Evolutionary conservation across 108 stramenopile species (phyloP).

Genomic region (Nitzschia sp.): DNA sequence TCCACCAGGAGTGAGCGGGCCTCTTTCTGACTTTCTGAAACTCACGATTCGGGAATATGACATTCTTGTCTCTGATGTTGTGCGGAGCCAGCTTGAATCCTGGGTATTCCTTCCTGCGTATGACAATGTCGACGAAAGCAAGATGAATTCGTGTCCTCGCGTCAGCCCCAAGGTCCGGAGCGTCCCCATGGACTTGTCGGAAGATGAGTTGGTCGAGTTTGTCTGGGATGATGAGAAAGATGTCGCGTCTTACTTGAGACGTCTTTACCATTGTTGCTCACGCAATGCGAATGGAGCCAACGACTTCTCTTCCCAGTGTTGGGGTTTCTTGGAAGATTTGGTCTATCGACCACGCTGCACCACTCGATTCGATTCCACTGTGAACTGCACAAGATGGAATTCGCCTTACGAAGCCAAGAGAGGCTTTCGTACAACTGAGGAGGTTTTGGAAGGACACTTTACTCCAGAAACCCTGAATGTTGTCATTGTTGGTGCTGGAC

Average conservation of each 20-base stretch:
- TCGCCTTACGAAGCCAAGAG: neutral
- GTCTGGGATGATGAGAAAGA: slow-evolving; percentile 5
- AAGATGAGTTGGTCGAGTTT: neutral
- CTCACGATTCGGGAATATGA: too few relatives aligned
- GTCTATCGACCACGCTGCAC: neutral
- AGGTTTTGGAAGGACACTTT: neutral
- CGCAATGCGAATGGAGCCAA: neutral
- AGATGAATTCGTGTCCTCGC: slow-evolving; percentile 1
- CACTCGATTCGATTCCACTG: slow-evolving; percentile 4
- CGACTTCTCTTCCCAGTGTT: neutral
- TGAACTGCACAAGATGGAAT: too few relatives aligned
- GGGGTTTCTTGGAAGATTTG: neutral
- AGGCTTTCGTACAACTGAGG: neutral
- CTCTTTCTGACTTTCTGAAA: too few relatives aligned
- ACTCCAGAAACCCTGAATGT: slow-evolving; percentile 3
- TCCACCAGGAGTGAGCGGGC: too few relatives aligned
- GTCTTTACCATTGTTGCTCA: neutral
- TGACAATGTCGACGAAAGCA: neutral
- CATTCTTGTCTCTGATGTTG: too few relatives aligned
- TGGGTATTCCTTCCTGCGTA: neutral
- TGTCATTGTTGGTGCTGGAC: slow-evolving; percentile 22
- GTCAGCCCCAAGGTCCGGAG: neutral
- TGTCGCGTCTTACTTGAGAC: neutral
- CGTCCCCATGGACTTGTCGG: neutral
- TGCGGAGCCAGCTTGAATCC: neutral